Conservation (phyloP, 495 filamentous ascomycete species). For the Pyrenopolyporus hunteri region DNA sequence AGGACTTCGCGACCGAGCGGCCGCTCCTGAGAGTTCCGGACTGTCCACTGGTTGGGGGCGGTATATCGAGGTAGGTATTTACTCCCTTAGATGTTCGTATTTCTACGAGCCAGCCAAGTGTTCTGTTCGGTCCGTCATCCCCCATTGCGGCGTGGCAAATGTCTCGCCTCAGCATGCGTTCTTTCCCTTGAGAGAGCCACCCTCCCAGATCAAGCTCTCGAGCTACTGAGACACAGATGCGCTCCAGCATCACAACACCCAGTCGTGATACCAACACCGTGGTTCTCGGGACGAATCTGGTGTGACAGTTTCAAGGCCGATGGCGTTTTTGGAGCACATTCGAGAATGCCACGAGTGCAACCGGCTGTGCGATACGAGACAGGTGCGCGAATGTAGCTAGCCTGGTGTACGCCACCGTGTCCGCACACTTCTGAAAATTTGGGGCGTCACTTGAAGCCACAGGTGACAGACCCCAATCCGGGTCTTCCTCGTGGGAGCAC, state of each 20-base stretch:
- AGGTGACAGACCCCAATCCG: not conserved
- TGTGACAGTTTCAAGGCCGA: constrained; percentile 30
- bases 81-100: not conserved
- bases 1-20: constrained; percentile 38
- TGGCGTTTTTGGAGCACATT: constrained; percentile 8
- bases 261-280: constrained; percentile 15
- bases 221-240: constrained; percentile 24
- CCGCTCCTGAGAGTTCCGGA: not conserved
- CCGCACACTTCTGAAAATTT: too few relatives aligned
- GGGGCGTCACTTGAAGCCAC: constrained; percentile 1
- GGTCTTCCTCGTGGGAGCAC: not conserved
- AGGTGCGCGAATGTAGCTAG: constrained; percentile 15
- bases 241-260: not conserved
- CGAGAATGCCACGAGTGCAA: constrained; percentile 5
- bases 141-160: constrained; percentile 13
- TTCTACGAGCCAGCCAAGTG: not conserved
- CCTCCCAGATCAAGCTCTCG: not conserved
- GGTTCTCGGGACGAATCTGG: constrained; percentile 36
- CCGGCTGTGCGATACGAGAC: constrained; percentile 5
- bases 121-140: constrained; percentile 9
- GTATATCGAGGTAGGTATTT: too few relatives aligned
- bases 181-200: constrained; percentile 4
- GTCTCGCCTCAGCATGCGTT: constrained; percentile 19
- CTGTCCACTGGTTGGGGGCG: constrained; percentile 11
- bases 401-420: constrained; percentile 14